Percentiles rank a stretch among this genome's conserved stretches.
These are phyloP conservation scores for Fusarium liriodendri DNA, from an alignment of 2,329 filamentous ascomycete species.

Conservation along the genomic window DNA sequence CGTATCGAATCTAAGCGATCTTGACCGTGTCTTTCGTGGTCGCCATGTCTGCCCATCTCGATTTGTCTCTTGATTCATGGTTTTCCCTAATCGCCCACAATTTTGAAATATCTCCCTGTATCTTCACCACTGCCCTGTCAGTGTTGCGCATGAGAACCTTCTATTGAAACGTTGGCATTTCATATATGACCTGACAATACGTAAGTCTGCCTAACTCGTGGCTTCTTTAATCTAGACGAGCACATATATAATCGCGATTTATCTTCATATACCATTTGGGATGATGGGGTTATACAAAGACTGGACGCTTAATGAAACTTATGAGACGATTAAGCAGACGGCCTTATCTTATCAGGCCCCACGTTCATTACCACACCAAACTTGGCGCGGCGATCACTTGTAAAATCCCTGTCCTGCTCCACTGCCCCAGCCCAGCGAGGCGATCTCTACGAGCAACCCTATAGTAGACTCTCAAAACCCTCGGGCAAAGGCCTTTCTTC, in stretches of 20 bases:
- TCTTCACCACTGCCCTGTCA: background rate
- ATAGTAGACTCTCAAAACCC: constrained; percentile 15
- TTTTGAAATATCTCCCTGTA: too few species aligned
- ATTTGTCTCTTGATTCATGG: background rate
- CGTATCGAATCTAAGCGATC: background rate
- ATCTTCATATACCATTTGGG: too few species aligned
- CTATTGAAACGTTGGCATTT: background rate
- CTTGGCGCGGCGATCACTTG: background rate
- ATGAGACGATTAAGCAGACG: background rate
- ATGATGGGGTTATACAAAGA: too few species aligned
- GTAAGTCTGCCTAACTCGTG: too few species aligned
- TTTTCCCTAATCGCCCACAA: background rate
- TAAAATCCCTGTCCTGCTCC: background rate
- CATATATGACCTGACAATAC: too few species aligned
- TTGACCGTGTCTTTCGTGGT: background rate
- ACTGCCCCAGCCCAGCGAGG: background rate
- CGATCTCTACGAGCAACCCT: background rate
- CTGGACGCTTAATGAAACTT: too few species aligned
- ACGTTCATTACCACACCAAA: too few species aligned
- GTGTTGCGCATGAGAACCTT: background rate
- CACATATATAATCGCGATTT: too few species aligned
- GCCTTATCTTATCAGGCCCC: background rate
- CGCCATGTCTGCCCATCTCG: too few species aligned
- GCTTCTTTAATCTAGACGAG: too few species aligned
- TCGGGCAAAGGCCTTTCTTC: constrained; percentile 39